Conservation (phyloP, 2,329 filamentous ascomycete genomes). For the Nigrospora oryzae region DNA sequence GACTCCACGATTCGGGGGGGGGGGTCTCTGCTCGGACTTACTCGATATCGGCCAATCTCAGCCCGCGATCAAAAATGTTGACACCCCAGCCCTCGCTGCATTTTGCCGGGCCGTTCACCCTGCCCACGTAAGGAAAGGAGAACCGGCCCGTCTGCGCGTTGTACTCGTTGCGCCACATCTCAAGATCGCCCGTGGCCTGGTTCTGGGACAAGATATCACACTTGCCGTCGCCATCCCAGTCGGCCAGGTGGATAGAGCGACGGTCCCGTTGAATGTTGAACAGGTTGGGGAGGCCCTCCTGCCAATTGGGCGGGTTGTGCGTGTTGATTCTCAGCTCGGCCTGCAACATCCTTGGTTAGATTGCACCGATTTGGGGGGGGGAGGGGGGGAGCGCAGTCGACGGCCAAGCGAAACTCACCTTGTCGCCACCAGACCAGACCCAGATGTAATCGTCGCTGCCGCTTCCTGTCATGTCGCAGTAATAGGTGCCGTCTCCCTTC, state of each 20-base stretch:
- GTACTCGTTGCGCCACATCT: slow-evolving; percentile 2
- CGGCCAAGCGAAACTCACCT: background rate
- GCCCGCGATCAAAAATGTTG: slow-evolving; percentile 1
- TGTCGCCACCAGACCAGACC: slow-evolving; percentile 1
- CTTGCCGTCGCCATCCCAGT: slow-evolving; percentile 2
- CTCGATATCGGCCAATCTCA: slow-evolving; percentile 1
- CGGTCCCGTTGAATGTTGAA: slow-evolving; percentile 1
- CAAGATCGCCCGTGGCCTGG: slow-evolving; percentile 1
- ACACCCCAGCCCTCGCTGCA: slow-evolving; percentile 1
- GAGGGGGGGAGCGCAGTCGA: no score
- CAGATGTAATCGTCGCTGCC: slow-evolving; percentile 1
- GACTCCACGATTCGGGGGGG: no score
- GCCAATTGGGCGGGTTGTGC: slow-evolving; percentile 2
- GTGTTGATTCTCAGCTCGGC: slow-evolving; percentile 1
- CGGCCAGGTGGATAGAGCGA: slow-evolving; percentile 1
- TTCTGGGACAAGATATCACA: slow-evolving; percentile 1
- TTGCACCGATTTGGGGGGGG: no score
- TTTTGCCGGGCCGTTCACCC: background rate
- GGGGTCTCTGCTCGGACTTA: background rate
- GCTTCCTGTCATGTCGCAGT: slow-evolving; percentile 2
- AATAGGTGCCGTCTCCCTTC: background rate
- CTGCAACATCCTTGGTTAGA: no score
- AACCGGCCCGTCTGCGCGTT: slow-evolving; percentile 1
- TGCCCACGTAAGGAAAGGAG: background rate
- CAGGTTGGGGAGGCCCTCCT: background rate